Evolutionary conservation across 495 filamentous ascomycete species (phyloP), one percentile per base, ranked within the genome.

Genomic region (Aspergillus egyptiacus): DNA sequence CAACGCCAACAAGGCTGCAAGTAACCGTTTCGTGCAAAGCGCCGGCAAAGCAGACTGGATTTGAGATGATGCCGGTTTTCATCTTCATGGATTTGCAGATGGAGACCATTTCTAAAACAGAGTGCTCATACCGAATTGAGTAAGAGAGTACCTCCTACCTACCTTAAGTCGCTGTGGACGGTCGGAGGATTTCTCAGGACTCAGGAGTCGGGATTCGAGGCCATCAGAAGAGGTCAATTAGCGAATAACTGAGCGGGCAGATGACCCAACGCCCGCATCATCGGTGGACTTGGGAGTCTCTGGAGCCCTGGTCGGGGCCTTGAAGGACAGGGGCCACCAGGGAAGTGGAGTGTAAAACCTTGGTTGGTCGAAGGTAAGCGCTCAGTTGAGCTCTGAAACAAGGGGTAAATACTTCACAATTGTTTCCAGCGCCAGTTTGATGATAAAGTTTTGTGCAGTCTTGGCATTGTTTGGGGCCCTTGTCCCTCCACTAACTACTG

Each of bases 381-480:
- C 58, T 55, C 48, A 55, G 50, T 30, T 37, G 18, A 25, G 33
- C 17, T 35, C 28, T 57, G 58, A 60, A 61, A 61, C 54, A 57
- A 57, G 47, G 58, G 55, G 58, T 46, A 36, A 54, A 56, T 57
- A 55, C 58, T 58, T 61, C 58, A 61, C 47, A 42, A 55, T 54
- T 50, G 48, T 56, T 44, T 44, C 57, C 51, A 48, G 54, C 51
- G 57, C 54, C 51, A 56, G 54, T 60, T 60, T 60, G 50, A 57
- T 55, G 50, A 33, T 46, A 46, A n/a, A n/a, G n/a, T n/a, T 36
- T 41, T 44, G 53, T 53, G 49, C 37, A 53, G 54, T 11, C 58
- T 61, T 61, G 58, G 58, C 58, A 54, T 49, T 40, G 53, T 44
- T 54, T 49, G 40, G 48, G n/a, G n/a, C n/a, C n/a, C n/a, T n/a